phyloP scores from a whole-genome alignment of 108 stramenopile species.

The Nitzschia inconspicua region DNA sequence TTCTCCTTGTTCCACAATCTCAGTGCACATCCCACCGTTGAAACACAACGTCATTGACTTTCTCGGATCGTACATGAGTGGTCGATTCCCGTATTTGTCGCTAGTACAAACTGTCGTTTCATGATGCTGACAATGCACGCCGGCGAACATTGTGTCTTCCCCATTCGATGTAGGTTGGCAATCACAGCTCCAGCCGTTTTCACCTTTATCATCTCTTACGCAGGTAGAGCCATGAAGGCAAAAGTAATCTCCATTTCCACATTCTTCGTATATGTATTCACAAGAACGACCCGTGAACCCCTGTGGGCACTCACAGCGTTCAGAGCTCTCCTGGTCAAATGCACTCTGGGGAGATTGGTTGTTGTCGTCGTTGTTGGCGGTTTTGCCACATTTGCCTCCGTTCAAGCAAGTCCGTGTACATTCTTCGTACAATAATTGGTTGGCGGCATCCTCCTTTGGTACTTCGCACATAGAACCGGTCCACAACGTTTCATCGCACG shows the following conservation, averaged over 20 bases:
- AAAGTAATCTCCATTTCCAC: constrained; percentile 33
- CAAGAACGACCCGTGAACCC: constrained; percentile 36
- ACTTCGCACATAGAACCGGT: no score
- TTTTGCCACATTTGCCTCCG: constrained; percentile 25
- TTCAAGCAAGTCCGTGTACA: constrained; percentile 26
- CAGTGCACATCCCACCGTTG: constrained; percentile 13
- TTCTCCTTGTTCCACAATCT: neutral
- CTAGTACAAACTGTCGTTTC: constrained; percentile 7
- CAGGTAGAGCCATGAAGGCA: constrained; percentile 48
- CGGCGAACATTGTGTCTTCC: constrained; percentile 1
- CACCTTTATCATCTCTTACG: constrained; percentile 1
- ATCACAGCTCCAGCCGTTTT: constrained; percentile 28
- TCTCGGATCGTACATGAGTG: constrained; percentile 2
- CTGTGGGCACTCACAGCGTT: constrained; percentile 46
- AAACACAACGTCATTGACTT: constrained; percentile 4
- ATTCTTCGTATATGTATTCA: constrained; percentile 36
- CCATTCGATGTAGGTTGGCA: constrained; percentile 11
- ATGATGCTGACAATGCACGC: constrained; percentile 11
- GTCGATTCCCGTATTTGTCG: neutral
- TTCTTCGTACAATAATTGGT: neutral
- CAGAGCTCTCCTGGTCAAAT: constrained; percentile 21
- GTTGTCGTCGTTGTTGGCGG: neutral
- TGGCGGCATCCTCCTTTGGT: no score
- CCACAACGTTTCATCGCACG: no score
- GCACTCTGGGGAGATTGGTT: neutral